These are phyloP conservation scores for Cordyceps javanica DNA, from an alignment of 2,329 filamentous ascomycete species.

Conservation along the genomic window DNA sequence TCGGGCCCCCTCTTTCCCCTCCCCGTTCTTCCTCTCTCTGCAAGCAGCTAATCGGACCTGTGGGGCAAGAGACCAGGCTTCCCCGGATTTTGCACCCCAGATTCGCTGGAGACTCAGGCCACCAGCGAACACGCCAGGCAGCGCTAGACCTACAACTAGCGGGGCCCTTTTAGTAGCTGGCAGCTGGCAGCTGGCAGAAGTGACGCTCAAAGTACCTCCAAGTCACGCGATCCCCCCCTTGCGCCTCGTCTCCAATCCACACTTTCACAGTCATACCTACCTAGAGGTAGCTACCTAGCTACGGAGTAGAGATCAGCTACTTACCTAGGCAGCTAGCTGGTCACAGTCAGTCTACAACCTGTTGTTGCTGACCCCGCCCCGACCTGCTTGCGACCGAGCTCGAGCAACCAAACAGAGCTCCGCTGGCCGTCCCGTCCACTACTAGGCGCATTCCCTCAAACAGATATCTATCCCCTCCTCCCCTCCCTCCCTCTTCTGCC, in stretches of 20 bases:
- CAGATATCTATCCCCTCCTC: conserved; percentile 26
- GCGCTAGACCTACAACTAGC: conserved; percentile 12
- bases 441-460: conserved; percentile 19
- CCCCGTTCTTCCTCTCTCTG: no score
- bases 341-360: not conserved
- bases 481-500: conserved; percentile 21
- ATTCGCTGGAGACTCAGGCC: conserved; percentile 15
- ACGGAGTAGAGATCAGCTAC: no score
- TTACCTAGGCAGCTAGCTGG: not conserved
- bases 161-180: no score
- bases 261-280: no score
- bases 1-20: not conserved
- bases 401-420: conserved; percentile 8
- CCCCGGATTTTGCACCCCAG: conserved; percentile 22
- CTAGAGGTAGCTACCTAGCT: no score
- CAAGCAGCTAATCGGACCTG: conserved; percentile 13
- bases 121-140: not conserved
- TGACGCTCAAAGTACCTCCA: conserved; percentile 8
- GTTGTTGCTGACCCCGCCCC: conserved; percentile 12
- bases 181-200: not conserved
- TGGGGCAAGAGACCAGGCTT: conserved; percentile 19
- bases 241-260: no score
- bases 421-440: conserved; percentile 12
- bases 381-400: conserved; percentile 9
- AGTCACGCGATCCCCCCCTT: conserved; percentile 14